A percentile compares a stretch with the other conserved stretches of the same genome.
Conservation (phyloP, 495 filamentous ascomycete species). For the Penicillium egyptiacum region DNA sequence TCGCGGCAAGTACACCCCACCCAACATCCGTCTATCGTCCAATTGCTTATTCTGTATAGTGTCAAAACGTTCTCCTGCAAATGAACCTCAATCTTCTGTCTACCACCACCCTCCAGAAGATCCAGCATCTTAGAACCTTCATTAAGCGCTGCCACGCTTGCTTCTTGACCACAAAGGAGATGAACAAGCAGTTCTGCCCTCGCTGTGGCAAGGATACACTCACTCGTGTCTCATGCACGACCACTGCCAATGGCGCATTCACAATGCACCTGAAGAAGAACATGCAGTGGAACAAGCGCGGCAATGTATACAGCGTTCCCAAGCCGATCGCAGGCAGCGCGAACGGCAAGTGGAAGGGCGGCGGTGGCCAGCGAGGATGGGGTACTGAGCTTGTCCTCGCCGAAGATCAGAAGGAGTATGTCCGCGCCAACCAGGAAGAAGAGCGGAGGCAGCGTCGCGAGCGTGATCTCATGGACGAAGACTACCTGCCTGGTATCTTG, state of each 20-base stretch:
- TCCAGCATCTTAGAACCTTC: slow-evolving; percentile 79
- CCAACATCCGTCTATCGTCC: neutral
- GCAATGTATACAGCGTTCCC: slow-evolving; percentile 85
- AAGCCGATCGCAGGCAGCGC: slow-evolving; percentile 81
- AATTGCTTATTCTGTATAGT: slow-evolving; percentile 29
- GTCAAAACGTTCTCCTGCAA: slow-evolving; percentile 88
- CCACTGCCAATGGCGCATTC: slow-evolving; percentile 76
- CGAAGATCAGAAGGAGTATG: slow-evolving; percentile 96
- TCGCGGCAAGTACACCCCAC: slow-evolving; percentile 60
- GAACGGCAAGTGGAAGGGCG: slow-evolving; percentile 69
- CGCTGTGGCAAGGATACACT: slow-evolving; percentile 86
- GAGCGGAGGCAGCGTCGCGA: slow-evolving; percentile 60
- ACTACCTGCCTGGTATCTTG: slow-evolving; percentile 85
- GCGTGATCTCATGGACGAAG: slow-evolving; percentile 89
- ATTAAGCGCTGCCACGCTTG: slow-evolving; percentile 93
- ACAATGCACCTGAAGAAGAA: slow-evolving; percentile 88
- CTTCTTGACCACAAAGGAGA: slow-evolving; percentile 81
- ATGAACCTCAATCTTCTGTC: slow-evolving; percentile 94
- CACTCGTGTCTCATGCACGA: slow-evolving; percentile 82
- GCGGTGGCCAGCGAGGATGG: slow-evolving; percentile 87
- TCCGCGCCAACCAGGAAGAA: slow-evolving; percentile 59
- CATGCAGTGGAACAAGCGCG: slow-evolving; percentile 93
- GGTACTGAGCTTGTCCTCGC: slow-evolving; percentile 78
- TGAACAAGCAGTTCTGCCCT: slow-evolving; percentile 89
- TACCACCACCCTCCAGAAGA: slow-evolving; percentile 64